phyloP scores from a whole-genome alignment of 495 filamentous ascomycete genomes.

The Glutinoglossum americanum region DNA sequence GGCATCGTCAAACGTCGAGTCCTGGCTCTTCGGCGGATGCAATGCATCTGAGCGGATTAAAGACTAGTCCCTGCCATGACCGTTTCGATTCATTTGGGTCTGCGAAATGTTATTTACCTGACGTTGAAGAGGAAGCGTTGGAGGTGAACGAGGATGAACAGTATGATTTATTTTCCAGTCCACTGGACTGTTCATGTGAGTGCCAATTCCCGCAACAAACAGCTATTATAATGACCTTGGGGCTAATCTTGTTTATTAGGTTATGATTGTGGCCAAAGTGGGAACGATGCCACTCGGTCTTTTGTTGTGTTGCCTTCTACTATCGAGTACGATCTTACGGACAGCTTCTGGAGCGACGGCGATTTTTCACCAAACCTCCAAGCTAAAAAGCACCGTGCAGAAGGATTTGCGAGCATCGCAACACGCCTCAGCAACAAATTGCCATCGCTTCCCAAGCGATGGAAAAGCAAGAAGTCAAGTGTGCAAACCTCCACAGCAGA shows the following conservation, averaged over 20 bases:
- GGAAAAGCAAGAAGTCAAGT: slow-evolving; percentile 29
- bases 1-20: slow-evolving; percentile 37
- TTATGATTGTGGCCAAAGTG: background rate
- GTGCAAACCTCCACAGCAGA: slow-evolving; percentile 23
- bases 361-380: slow-evolving; percentile 28
- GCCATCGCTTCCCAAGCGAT: slow-evolving; percentile 48
- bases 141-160: slow-evolving; percentile 19
- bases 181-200: background rate
- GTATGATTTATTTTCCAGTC: background rate
- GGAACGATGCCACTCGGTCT: background rate
- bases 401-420: slow-evolving; percentile 40
- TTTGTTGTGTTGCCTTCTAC: background rate
- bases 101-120: slow-evolving; percentile 23
- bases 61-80: slow-evolving; percentile 24
- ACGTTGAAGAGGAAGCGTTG: slow-evolving; percentile 30
- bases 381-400: slow-evolving; percentile 41
- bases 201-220: background rate
- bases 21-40: slow-evolving; percentile 30
- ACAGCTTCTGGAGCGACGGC: slow-evolving; percentile 34
- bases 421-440: slow-evolving; percentile 48
- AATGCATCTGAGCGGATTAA: slow-evolving; percentile 20
- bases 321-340: slow-evolving; percentile 35
- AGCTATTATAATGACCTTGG: background rate
- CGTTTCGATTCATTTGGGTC: slow-evolving; percentile 26
- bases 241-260: background rate